Base-by-base conservation (phyloP, 805 yeast genomes). In the Tetrapisispora pingtungensis region DNA sequence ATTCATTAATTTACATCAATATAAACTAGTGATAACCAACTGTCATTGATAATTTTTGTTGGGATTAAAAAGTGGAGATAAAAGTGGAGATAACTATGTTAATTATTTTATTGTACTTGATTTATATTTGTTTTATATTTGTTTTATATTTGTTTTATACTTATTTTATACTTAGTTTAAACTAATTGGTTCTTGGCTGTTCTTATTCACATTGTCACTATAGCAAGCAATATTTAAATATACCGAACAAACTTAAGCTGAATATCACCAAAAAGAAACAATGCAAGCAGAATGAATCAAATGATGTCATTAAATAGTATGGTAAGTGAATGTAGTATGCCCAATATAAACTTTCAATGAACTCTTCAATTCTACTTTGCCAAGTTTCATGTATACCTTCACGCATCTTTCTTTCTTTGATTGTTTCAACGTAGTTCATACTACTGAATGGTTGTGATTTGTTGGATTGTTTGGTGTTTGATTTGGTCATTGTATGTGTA, bases 301-400 rank as follows among this genome's bases (percentile, higher is more conserved):
- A 64, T 3, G 62, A 50, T 20, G 71, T 67, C 72, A 70, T 67
- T 42, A 70, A 46, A 46, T 69, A 70, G 49, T 64, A 70, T 15
- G 74, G 74, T 39, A 70, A 49, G 49, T 70, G 73, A 22, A 70
- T 62, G 43, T 69, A 70, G 47, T 70, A 70, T 40, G 63, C 67
- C 74, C 74, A 70, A 48, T 67, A 69, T 17, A 69, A 46, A 33
- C 56, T 58, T 35, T 57, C 58, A n/a, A 62, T 45, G 20, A 59
- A 47, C 33, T 58, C 61, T 42, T 53, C 61, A 32, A 61, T 43
- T 47, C 50, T 57, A 27, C 61, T 58, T 13, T 41, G 18, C n/a
- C 48, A 43, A 15, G 50, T 45, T 19, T 48, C 50, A 19, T 47
- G 35, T 2, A 42, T 40, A 17, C 51, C 49, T 17, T 36, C 26